Conservation (phyloP, 1,284 basidiomycete genomes). For the Pascua guehoae region DNA sequence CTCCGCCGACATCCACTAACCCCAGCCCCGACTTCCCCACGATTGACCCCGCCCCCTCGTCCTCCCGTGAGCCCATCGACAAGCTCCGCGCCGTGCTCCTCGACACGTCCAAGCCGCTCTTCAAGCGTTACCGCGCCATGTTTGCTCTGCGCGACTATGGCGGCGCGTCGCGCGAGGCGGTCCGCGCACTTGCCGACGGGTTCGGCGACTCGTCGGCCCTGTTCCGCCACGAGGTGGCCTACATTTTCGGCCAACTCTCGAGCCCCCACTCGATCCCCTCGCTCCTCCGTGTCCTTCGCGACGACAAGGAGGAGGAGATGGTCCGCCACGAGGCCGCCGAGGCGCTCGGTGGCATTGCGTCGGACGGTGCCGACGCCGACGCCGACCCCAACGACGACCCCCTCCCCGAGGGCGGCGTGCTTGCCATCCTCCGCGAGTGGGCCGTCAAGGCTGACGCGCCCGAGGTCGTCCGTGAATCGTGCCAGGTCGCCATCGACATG, state of each 20-base stretch:
- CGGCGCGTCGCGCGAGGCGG: conserved; percentile 59
- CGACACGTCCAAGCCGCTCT: conserved; percentile 69
- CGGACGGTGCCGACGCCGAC: conserved; percentile 58
- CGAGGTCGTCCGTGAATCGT: conserved; percentile 88
- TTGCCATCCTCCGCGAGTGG: conserved; percentile 83
- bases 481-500: conserved; percentile 95
- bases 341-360: conserved; percentile 92
- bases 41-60: conserved; percentile 86
- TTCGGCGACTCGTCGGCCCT: conserved; percentile 81
- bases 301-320: conserved; percentile 84
- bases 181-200: conserved; percentile 85
- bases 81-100: conserved; percentile 66
- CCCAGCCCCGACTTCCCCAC: conserved; percentile 69
- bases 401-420: conserved; percentile 57
- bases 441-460: conserved; percentile 73
- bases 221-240: conserved; percentile 97
- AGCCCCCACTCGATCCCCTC: conserved; percentile 84
- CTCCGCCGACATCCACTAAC: neutral
- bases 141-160: conserved; percentile 92
- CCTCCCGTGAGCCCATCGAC: conserved; percentile 35
- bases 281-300: conserved; percentile 71
- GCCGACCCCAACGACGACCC: conserved; percentile 30
- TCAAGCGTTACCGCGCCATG: conserved; percentile 97
- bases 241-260: conserved; percentile 94
- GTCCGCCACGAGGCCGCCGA: conserved; percentile 98